These are phyloP conservation scores for Rosa rugosa DNA, from an alignment of 306 rosid species.

Conservation along the genomic window DNA sequence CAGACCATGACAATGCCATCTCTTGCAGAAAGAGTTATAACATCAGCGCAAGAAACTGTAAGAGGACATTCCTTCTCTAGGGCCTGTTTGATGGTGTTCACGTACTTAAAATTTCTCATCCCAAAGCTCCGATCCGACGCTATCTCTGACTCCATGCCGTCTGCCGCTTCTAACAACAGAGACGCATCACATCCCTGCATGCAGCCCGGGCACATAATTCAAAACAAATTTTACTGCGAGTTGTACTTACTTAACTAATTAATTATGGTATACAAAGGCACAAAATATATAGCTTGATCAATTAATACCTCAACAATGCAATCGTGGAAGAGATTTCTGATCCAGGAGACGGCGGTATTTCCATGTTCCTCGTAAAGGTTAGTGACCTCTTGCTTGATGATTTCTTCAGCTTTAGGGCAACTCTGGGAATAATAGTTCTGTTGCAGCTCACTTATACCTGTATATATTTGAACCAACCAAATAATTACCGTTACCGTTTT, in stretches of 20 bases:
- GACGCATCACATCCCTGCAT: slow-evolving; percentile 89
- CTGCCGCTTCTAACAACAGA: slow-evolving; percentile 40
- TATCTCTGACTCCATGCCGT: slow-evolving; percentile 61
- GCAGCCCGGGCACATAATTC: neutral
- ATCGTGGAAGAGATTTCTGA: slow-evolving; percentile 93
- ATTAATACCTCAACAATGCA: slow-evolving; percentile 67
- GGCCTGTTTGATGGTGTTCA: slow-evolving; percentile 62
- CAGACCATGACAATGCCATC: slow-evolving; percentile 68
- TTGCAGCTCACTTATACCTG: slow-evolving; percentile 67
- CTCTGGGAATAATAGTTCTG: slow-evolving; percentile 52
- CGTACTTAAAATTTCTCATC: slow-evolving; percentile 83
- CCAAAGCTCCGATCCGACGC: slow-evolving; percentile 61
- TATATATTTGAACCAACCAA: neutral
- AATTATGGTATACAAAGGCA: neutral
- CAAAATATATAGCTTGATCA: neutral
- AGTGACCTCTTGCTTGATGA: slow-evolving; percentile 61
- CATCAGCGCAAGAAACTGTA: slow-evolving; percentile 86
- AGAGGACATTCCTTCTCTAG: slow-evolving; percentile 65
- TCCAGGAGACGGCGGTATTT: slow-evolving; percentile 81
- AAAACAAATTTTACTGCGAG: neutral
- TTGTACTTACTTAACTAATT: neutral
- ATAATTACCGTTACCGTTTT: neutral
- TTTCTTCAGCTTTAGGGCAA: slow-evolving; percentile 84
- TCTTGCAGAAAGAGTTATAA: slow-evolving; percentile 83
- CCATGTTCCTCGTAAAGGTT: slow-evolving; percentile 73